Conservation (phyloP, 2,329 filamentous ascomycete genomes). For the Arthrobotrys conoides region DNA sequence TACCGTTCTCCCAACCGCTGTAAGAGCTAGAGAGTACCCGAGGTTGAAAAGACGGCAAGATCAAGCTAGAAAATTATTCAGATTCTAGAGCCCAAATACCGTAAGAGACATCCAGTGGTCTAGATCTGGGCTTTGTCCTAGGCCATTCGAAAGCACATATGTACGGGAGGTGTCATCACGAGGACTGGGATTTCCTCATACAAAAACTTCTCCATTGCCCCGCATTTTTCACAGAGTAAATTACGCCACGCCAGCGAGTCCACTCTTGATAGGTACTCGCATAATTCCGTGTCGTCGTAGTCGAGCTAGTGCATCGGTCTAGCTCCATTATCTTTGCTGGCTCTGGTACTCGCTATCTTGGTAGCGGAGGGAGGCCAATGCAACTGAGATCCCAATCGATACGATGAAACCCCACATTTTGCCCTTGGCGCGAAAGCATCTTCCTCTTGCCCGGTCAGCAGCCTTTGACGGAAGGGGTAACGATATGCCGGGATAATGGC, state of each 20-base stretch:
- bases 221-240: slow-evolving; percentile 35
- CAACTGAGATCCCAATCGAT: slow-evolving; percentile 25
- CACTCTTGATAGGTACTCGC: slow-evolving; percentile 8
- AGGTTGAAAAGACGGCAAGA: slow-evolving; percentile 54
- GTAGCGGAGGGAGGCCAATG: slow-evolving; percentile 6
- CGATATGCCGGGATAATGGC: slow-evolving; percentile 56
- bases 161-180: slow-evolving; percentile 33
- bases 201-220: slow-evolving; percentile 52
- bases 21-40: slow-evolving; percentile 14
- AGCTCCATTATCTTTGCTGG: slow-evolving; percentile 11
- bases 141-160: slow-evolving; percentile 2
- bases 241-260: background rate
- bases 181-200: background rate
- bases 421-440: slow-evolving; percentile 57
- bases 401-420: slow-evolving; percentile 48
- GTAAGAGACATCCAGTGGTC: slow-evolving; percentile 18
- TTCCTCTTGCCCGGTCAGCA: slow-evolving; percentile 53
- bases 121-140: background rate
- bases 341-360: slow-evolving; percentile 24
- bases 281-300: too few species aligned
- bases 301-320: background rate
- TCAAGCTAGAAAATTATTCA: slow-evolving; percentile 3
- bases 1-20: background rate
- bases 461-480: slow-evolving; percentile 49
- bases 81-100: slow-evolving; percentile 12